A percentile compares a stretch with the other conserved stretches of the same genome.
phyloP scores from a whole-genome alignment of 768 basidiomycete species.

The Lenzites betulinus region DNA sequence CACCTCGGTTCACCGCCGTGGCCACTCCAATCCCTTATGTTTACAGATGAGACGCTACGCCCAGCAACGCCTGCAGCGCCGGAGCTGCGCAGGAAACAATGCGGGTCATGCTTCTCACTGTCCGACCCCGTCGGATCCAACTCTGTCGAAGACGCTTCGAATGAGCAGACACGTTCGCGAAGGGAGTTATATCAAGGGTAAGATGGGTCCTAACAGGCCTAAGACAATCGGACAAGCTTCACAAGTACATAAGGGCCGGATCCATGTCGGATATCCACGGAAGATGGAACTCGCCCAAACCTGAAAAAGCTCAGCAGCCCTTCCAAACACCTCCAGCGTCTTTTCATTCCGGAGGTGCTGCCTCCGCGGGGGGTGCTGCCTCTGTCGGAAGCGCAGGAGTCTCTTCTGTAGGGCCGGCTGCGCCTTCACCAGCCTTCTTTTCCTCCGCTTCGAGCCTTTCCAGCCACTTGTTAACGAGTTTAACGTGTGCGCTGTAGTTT shows the following conservation, averaged over 20 bases:
- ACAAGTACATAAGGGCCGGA: neutral
- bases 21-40: neutral
- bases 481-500: conserved; percentile 64
- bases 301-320: conserved; percentile 18
- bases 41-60: neutral
- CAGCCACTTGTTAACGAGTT: conserved; percentile 72
- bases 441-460: conserved; percentile 50
- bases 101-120: neutral
- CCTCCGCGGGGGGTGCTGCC: conserved; percentile 12
- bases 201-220: neutral
- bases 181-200: neutral
- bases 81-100: neutral
- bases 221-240: neutral
- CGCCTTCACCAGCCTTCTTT: conserved; percentile 25
- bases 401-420: conserved; percentile 6
- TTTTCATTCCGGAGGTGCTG: conserved; percentile 7
- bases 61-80: neutral
- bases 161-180: neutral
- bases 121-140: neutral
- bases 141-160: neutral
- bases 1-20: neutral
- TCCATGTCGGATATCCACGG: neutral
- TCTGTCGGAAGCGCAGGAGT: too few species aligned
- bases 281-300: conserved; percentile 2
- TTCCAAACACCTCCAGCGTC: conserved; percentile 14